Evolutionary conservation across 108 stramenopile genomes (phyloP), one percentile per base, ranked within the genome.

Genomic region (Mayamaea pseudoterrestris): DNA sequence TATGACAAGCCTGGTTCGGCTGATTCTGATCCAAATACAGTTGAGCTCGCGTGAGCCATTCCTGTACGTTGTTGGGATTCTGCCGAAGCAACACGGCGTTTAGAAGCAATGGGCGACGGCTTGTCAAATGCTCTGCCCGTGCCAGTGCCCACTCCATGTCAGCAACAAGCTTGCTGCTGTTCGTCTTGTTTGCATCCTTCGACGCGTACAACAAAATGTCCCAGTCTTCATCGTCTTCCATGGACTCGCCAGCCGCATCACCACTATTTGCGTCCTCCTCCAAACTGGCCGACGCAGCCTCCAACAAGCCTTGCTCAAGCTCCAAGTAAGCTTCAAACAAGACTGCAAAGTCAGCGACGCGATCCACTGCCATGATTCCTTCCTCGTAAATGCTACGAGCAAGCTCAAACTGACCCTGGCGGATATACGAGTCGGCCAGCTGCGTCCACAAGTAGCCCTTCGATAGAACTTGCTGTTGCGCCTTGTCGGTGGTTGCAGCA

Each of bases 311-410:
- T 75, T 99, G 96, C 73, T 99, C 96, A 57, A 95, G 94, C 61
- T 82, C 73, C 16, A 80, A 48, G 55, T 99, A 99, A 16, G 94
- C 92, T 61, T 99, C 96, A 50, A 94, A 94, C n/a, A 97, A 55
- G 40, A 94, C 61, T 35, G 84, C 80, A 56, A 99, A 99, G 60
- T 99, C 98, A 5, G 95, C 79, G 3, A 98, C 95, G n/a, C 89
- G 79, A 21, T 66, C 68, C 35, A 93, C 93, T 18, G 65, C 46
- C 50, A 80, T 70, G 8, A 95, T 44, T 17, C 82, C 96, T 63
- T 97, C 98, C 68, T 99, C 98, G 58, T 96, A 98, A 2, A 99
- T 80, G 28, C 74, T 71, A 26, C 96, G 69, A 2, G 98, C 98
- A 64, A 87, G 45, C 50, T 97, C 96, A 62, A 99, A 98, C 58